Evolutionary conservation across 148 eudicot genomes (phyloP).

Genomic region (Bassia scoparia): DNA sequence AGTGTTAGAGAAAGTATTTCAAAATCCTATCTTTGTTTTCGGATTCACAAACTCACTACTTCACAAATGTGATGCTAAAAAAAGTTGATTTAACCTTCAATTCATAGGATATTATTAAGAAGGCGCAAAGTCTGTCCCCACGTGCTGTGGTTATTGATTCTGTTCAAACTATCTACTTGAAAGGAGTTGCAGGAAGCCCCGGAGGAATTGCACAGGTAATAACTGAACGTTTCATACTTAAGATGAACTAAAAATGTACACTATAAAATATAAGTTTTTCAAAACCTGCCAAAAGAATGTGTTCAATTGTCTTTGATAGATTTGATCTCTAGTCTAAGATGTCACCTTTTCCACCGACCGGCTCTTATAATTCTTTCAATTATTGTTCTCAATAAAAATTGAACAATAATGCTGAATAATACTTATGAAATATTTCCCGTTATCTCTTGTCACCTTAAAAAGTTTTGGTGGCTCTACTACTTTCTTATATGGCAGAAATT

Average conservation of each 20-base stretch:
- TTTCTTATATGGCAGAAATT: background rate
- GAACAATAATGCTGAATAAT: background rate
- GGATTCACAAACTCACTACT: background rate
- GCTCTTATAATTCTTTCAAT: background rate
- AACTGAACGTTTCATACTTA: background rate
- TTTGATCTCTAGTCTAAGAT: background rate
- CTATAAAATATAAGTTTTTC: background rate
- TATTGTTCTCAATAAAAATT: background rate
- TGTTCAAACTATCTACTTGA: constrained; percentile 83
- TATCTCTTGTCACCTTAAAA: background rate
- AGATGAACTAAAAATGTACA: no score
- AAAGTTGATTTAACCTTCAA: constrained; percentile 11
- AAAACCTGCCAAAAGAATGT: background rate
- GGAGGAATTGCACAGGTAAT: constrained; percentile 78
- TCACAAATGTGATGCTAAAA: constrained; percentile 9
- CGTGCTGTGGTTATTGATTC: constrained; percentile 87
- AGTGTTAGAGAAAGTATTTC: background rate
- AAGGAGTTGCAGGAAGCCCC: constrained; percentile 77
- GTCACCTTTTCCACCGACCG: background rate
- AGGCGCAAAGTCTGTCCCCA: constrained; percentile 55
- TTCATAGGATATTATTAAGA: constrained; percentile 69
- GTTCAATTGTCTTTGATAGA: background rate
- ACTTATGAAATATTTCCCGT: background rate
- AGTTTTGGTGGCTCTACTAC: background rate
- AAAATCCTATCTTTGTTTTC: background rate